Percentiles rank a stretch among this genome's conserved stretches.
Conservation (phyloP, 179 eudicot genomes). For the Sideroxylon spinosum region DNA sequence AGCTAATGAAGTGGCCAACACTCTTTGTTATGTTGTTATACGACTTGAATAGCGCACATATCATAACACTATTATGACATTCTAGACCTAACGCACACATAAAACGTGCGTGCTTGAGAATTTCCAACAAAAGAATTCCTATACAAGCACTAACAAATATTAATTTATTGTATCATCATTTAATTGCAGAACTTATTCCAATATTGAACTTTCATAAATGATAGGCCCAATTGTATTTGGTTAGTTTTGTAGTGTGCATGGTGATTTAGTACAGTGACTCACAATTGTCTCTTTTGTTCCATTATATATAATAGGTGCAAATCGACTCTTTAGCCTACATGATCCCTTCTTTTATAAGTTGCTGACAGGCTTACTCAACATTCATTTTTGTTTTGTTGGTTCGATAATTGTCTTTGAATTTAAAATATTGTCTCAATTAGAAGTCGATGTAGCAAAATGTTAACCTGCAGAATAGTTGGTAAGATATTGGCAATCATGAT, state of each 20-base stretch:
- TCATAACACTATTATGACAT: too few relatives aligned
- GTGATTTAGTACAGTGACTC: slow-evolving; percentile 9
- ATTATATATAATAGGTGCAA: background rate
- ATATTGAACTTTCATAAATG: background rate
- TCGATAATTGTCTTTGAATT: background rate
- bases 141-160: too few relatives aligned
- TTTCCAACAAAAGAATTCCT: too few relatives aligned
- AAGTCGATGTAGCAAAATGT: background rate
- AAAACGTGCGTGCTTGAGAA: too few relatives aligned
- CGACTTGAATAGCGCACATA: too few relatives aligned
- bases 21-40: too few relatives aligned
- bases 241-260: background rate
- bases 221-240: background rate
- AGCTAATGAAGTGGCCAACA: too few relatives aligned
- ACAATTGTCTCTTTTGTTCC: background rate
- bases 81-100: too few relatives aligned
- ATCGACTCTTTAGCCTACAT: background rate
- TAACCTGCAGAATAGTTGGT: background rate
- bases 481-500: background rate
- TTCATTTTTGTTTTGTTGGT: background rate
- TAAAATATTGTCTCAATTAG: background rate
- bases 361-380: background rate
- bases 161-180: too few relatives aligned
- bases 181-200: too few relatives aligned
- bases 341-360: background rate